Evolutionary conservation across 805 yeast species (phyloP).

Genomic region (Maudiozyma pseudohumilis): DNA sequence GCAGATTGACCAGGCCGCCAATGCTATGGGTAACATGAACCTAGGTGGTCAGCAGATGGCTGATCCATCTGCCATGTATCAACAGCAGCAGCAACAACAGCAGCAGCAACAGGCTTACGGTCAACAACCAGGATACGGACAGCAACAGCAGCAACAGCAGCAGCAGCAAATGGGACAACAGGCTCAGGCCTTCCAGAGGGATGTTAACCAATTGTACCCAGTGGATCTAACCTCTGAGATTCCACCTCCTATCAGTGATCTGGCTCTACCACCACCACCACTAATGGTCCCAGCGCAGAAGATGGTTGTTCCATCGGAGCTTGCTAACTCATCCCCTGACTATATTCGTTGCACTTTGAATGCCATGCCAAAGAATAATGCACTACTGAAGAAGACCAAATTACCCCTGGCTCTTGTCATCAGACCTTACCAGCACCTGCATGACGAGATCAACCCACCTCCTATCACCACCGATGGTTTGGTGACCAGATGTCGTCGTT

Average conservation of each 20-base stretch:
- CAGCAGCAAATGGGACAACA: not conserved
- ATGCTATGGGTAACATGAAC: conserved; percentile 27
- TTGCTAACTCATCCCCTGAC: conserved; percentile 59
- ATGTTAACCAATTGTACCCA: conserved; percentile 69
- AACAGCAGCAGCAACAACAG: conserved; percentile 19
- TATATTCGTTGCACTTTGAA: conserved; percentile 82
- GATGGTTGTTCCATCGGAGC: conserved; percentile 47
- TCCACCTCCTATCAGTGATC: conserved; percentile 85
- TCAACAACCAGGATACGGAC: conserved; percentile 2
- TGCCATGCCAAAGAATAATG: conserved; percentile 67
- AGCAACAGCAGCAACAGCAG: conserved; percentile 2
- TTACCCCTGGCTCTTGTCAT: conserved; percentile 85
- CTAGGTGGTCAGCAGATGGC: conserved; percentile 27
- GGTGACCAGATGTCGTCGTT: conserved; percentile 91
- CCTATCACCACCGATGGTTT: conserved; percentile 74
- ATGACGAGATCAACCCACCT: conserved; percentile 54
- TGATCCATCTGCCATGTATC: conserved; percentile 17
- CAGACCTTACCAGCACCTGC: conserved; percentile 77
- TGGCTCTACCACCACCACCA: conserved; percentile 91
- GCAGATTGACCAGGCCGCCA: conserved; percentile 28
- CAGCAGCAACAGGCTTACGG: conserved; percentile 7
- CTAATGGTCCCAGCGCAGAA: conserved; percentile 53
- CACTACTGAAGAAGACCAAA: conserved; percentile 78
- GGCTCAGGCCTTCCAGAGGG: too few species aligned
- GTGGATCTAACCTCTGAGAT: conserved; percentile 75